phyloP scores from a whole-genome alignment of 805 yeast species.

The Nakazawaea holstii region DNA sequence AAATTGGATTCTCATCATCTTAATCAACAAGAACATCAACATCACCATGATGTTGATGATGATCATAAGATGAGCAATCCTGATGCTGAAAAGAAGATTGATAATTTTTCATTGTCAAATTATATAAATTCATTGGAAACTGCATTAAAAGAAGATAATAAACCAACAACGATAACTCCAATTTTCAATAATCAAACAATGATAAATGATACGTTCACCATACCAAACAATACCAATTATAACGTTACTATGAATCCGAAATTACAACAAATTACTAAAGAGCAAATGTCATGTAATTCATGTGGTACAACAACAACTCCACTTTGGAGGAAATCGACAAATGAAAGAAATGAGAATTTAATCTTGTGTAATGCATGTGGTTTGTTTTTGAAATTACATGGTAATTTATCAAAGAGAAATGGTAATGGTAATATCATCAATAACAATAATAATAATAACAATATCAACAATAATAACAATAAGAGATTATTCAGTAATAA shows the following conservation, averaged over 20 bases:
- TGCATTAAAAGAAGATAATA: conserved; percentile 22
- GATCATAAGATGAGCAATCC: neutral
- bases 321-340: conserved; percentile 68
- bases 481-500: conserved; percentile 18
- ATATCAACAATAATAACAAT: conserved; percentile 15
- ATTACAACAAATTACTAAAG: conserved; percentile 1
- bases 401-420: conserved; percentile 34
- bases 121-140: conserved; percentile 28
- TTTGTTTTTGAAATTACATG: conserved; percentile 80
- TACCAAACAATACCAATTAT: conserved; percentile 10
- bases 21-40: neutral
- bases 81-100: conserved; percentile 10
- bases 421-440: neutral
- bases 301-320: conserved; percentile 92
- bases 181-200: conserved; percentile 13
- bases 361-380: conserved; percentile 95
- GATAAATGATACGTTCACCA: conserved; percentile 13
- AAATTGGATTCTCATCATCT: conserved; percentile 15
- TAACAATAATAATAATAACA: neutral
- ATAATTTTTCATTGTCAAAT: conserved; percentile 18
- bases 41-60: neutral
- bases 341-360: conserved; percentile 65
- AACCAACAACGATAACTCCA: conserved; percentile 3
- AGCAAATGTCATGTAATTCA: conserved; percentile 64
- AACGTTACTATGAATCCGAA: conserved; percentile 9